These are phyloP conservation scores for Populus tremula DNA, from an alignment of 345 rosid genomes.

Conservation along the genomic window DNA sequence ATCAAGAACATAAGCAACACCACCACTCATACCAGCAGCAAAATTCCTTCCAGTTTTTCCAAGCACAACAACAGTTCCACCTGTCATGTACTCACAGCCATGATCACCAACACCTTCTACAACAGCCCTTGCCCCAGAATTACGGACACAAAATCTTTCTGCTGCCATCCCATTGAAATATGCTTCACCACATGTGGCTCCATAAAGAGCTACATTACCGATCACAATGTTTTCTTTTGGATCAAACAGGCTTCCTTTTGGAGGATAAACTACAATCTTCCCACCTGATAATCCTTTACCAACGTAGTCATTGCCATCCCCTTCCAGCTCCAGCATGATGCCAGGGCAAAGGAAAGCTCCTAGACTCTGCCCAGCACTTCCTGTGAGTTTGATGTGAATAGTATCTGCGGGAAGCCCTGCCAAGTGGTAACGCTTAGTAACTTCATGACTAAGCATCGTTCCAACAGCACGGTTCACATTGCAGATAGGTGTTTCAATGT, in stretches of 20 bases:
- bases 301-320: conserved; percentile 95
- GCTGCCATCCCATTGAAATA: conserved; percentile 99
- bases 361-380: conserved; percentile 99
- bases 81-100: conserved; percentile 99
- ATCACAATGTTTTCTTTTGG: conserved; percentile 95
- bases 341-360: conserved; percentile 98
- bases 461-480: conserved; percentile 99
- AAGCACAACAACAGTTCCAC: conserved; percentile 91
- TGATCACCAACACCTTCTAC: conserved; percentile 99
- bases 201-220: conserved; percentile 96
- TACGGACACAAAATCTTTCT: conserved; percentile 96
- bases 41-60: conserved; percentile 98
- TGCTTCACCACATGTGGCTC: conserved; percentile 89
- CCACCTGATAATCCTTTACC: conserved; percentile 99
- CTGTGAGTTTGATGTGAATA: conserved; percentile 75
- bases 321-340: conserved; percentile 84
- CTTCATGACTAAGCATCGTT: conserved; percentile 99
- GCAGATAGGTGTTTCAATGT: conserved; percentile 70
- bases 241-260: conserved; percentile 78
- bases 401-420: conserved; percentile 86
- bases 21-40: conserved; percentile 99
- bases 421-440: conserved; percentile 75
- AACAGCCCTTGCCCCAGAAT: conserved; percentile 96
- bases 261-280: conserved; percentile 90
- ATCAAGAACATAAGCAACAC: conserved; percentile 90